Base-by-base conservation (phyloP, 768 basidiomycete species). In the Lactifluus rugatus region DNA sequence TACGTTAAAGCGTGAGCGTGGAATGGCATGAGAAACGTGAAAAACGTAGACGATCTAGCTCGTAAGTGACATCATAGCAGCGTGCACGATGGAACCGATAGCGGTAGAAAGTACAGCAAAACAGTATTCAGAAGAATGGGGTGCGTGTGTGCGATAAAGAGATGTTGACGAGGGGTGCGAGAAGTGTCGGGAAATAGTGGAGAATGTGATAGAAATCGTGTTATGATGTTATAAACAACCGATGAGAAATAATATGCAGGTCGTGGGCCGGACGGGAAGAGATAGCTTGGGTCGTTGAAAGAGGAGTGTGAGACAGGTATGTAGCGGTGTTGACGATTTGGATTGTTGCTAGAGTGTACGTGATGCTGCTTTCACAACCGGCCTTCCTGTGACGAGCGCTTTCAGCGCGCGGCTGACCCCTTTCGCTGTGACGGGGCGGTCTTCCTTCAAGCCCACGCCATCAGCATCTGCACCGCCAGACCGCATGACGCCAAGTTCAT, bases 331-430 rank as follows among this genome's bases (percentile, higher is more conserved):
- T 19, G 31, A 34, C 10, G 3, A 32, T 8, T 31, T 13, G 28
- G 10, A 16, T n/a, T n/a, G 37, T 32, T 23, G 39, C 25, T 19
- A 56, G 39, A 28, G 48, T n/a, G 55, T 56, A 28, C 55, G 55
- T 31, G 82, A 81, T 65, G 77, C 48, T 60, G 79, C 75, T 63
- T 75, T 77, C 2, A 80, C 80, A 58, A 68, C 70, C 10, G 78
- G 74, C 72, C 80, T 87, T 37, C 78, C 79, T 47, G 85, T 82
- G 57, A 84, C 85, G 68, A 89, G 83, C 4, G 87, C 83, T 70
- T 84, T 88, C 70, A 90, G 76, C 13, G 88, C 88, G 48, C 83
- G 83, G 39, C 81, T 79, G 56, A 89, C 80, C 56, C 82, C 74
- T 5, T 80, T 75, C 50, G 78, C 74, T 17, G 80, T 78, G 13